Conservation (phyloP, 169 alveolate genomes). For the Eimeria tenella region DNA sequence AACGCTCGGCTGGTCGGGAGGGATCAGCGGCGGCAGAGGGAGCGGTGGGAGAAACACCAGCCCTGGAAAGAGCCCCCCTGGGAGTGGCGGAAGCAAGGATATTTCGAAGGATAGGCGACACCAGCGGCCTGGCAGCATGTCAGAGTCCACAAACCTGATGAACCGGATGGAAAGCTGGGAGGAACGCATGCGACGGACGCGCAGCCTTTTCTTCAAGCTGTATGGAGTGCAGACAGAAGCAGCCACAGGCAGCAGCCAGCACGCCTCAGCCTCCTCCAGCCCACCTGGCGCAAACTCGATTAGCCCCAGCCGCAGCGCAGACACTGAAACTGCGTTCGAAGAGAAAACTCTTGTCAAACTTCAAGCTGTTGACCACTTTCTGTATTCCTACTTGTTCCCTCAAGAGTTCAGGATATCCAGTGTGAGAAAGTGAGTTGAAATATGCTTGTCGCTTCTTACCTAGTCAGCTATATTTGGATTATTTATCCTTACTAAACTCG, state of each 20-base stretch:
- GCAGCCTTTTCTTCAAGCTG: conserved; percentile 50
- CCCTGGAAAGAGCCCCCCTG: neutral
- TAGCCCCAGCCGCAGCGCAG: conserved; percentile 25
- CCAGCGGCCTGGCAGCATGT: neutral
- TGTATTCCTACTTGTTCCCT: conserved; percentile 59
- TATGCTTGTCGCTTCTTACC: neutral
- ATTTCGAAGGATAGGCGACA: neutral
- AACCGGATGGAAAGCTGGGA: conserved; percentile 46
- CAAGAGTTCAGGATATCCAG: conserved; percentile 55
- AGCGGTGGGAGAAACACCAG: too few species aligned
- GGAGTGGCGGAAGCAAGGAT: neutral
- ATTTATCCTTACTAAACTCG: too few species aligned
- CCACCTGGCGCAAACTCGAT: neutral
- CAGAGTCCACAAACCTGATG: neutral
- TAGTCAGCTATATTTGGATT: neutral
- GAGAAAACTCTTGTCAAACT: conserved; percentile 63
- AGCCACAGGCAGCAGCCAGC: neutral
- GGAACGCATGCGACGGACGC: conserved; percentile 29
- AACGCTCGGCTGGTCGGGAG: neutral
- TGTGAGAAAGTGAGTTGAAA: conserved; percentile 41
- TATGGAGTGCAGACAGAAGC: conserved; percentile 61
- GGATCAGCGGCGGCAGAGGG: neutral
- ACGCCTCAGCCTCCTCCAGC: neutral
- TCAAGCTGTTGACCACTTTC: conserved; percentile 46
- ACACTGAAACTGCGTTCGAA: conserved; percentile 52